A percentile compares a stretch with the other conserved stretches of the same genome.
phyloP scores from a whole-genome alignment of 2,329 filamentous ascomycete genomes.

The Fusarium piperis region DNA sequence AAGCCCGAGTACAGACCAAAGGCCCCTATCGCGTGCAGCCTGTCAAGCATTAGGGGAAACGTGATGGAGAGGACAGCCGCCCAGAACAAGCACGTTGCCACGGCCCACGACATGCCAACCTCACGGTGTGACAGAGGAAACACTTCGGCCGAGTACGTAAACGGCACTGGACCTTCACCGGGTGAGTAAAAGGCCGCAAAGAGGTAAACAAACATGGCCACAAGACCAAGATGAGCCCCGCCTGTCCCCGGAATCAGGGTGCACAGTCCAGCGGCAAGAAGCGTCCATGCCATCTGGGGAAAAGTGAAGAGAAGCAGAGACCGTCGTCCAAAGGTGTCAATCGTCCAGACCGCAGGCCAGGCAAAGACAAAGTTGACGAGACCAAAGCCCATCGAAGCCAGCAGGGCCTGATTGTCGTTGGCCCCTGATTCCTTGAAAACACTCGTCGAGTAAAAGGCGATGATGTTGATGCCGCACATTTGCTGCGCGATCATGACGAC shows the following conservation, averaged over 20 bases:
- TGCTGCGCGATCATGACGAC: slow-evolving; percentile 84
- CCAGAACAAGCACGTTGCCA: slow-evolving; percentile 72
- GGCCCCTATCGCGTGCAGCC: slow-evolving; percentile 57
- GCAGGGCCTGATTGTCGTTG: slow-evolving; percentile 63
- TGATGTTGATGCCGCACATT: slow-evolving; percentile 77
- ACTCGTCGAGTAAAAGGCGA: slow-evolving; percentile 78
- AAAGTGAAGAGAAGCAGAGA: slow-evolving; percentile 57
- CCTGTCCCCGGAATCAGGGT: slow-evolving; percentile 58
- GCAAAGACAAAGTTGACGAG: slow-evolving; percentile 68
- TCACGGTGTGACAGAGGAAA: slow-evolving; percentile 77
- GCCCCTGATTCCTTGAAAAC: slow-evolving; percentile 69
- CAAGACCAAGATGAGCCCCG: slow-evolving; percentile 53
- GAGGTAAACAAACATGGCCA: slow-evolving; percentile 66
- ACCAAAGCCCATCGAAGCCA: slow-evolving; percentile 67
- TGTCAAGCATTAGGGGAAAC: slow-evolving; percentile 65
- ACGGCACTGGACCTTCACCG: slow-evolving; percentile 73
- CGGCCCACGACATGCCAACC: slow-evolving; percentile 75
- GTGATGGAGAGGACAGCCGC: slow-evolving; percentile 71
- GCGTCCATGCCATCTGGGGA: slow-evolving; percentile 54
- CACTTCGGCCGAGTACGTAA: slow-evolving; percentile 74
- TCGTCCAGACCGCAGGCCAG: slow-evolving; percentile 67
- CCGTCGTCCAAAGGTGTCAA: slow-evolving; percentile 66
- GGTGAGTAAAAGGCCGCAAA: slow-evolving; percentile 63
- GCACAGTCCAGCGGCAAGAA: slow-evolving; percentile 56
- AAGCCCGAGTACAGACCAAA: slow-evolving; percentile 66